Percentiles rank a stretch among this genome's conserved stretches.
Conservation (phyloP, 306 rosid species). For the Cucumis sativus region Cucumber_9930_V3 NC_026659.2:25253001-25253500, state of each 20-base stretch:
- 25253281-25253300: neutral
- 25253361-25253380: neutral
- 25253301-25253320: neutral
- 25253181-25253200: neutral
- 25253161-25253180: neutral
- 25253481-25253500: too few species aligned
- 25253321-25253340: neutral
- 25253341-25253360: neutral
- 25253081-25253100: neutral
- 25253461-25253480: too few species aligned
- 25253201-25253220: neutral
- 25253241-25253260: neutral
- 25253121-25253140: neutral
- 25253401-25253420: neutral
- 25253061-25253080: neutral
- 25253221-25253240: neutral
- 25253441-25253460: too few species aligned
- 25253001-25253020: neutral
- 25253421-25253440: neutral
- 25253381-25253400: neutral
- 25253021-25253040: neutral
- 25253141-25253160: neutral
- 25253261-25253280: neutral
- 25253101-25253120: neutral
- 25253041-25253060: neutral